Evolutionary conservation across 2,329 filamentous ascomycete genomes (phyloP), one percentile per base, ranked within the genome.

Genomic region (Fusarium subtropicale): DNA sequence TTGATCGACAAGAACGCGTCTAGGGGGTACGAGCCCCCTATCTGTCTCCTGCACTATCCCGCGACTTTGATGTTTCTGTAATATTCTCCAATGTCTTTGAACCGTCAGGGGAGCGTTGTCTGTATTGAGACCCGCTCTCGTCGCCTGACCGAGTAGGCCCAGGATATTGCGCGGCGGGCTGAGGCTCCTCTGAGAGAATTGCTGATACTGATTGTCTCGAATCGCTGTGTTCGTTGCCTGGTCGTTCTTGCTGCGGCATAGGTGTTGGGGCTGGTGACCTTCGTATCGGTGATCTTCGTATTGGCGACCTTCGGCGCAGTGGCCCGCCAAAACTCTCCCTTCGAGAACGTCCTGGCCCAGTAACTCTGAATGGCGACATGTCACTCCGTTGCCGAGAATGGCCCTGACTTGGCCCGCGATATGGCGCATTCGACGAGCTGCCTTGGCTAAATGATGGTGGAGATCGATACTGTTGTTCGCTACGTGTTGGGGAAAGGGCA

Each of bases 331-430:
- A 75, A 56, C 73, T 75, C 56, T 75, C 73, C 44, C 73, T 62
- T 39, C 73, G 69, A 44, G 60, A 69, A 53, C 71, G 69, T 22
- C 69, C 72, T 30, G 64, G 73, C 18, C 71, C 74, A 7, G 69
- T 60, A 9, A 73, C 65, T 68, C 75, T 73, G 63, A 78, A 79
- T 65, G 78, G 80, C 5, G 79, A 78, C 20, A 80, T 72, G 46
- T 81, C 79, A 63, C 79, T 81, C 51, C 75, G 77, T 44, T 80
- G 79, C 8, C 79, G 77, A 24, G 78, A 76, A 42, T 81, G 79
- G 7, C 72, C 74, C 52, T 72, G 74, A 33, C 74, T 72, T 58
- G 64, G 68, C 24, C 57, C 58, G 33, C 76, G 68, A 26, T 62
- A 63, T 15, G 77, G 56, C 20, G 68, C 57, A 46, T 75, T 75